phyloP scores from a whole-genome alignment of 257 asterid species.

The Craterostigma plantagineum region DNA sequence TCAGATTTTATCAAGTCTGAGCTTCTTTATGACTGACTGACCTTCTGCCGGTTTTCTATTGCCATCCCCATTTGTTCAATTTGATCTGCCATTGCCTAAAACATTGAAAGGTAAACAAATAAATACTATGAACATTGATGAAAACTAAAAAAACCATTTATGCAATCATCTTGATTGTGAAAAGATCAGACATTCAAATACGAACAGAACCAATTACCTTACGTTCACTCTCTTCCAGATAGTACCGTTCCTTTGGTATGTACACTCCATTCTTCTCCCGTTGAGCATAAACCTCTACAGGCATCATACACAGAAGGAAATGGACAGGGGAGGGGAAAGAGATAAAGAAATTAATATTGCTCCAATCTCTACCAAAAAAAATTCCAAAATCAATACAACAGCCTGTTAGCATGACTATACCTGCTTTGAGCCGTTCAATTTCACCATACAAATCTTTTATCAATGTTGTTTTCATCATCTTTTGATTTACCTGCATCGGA shows the following conservation, averaged over 20 bases:
- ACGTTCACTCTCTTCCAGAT: constrained; percentile 55
- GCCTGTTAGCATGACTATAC: constrained; percentile 10
- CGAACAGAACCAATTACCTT: constrained; percentile 22
- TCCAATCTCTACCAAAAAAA: neutral
- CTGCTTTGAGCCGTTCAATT: constrained; percentile 57
- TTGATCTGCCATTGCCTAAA: constrained; percentile 69
- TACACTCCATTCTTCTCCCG: constrained; percentile 71
- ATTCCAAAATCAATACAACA: neutral
- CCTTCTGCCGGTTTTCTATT: constrained; percentile 57
- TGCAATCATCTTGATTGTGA: too few relatives aligned
- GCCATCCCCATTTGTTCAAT: constrained; percentile 55
- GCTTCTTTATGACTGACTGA: constrained; percentile 1
- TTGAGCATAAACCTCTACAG: constrained; percentile 61
- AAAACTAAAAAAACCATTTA: too few relatives aligned
- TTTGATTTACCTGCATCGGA: constrained; percentile 32
- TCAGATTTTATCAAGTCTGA: too few relatives aligned
- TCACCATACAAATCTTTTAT: constrained; percentile 61
- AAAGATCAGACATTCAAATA: too few relatives aligned
- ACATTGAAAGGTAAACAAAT: neutral
- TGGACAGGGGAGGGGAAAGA: neutral
- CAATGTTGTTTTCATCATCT: constrained; percentile 63
- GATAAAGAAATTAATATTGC: neutral
- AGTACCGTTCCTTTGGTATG: constrained; percentile 63
- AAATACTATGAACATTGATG: too few relatives aligned
- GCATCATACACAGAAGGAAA: too few relatives aligned